Conservation (phyloP, 2,329 filamentous ascomycete species). For the Neoarthrinium moseri region DNA sequence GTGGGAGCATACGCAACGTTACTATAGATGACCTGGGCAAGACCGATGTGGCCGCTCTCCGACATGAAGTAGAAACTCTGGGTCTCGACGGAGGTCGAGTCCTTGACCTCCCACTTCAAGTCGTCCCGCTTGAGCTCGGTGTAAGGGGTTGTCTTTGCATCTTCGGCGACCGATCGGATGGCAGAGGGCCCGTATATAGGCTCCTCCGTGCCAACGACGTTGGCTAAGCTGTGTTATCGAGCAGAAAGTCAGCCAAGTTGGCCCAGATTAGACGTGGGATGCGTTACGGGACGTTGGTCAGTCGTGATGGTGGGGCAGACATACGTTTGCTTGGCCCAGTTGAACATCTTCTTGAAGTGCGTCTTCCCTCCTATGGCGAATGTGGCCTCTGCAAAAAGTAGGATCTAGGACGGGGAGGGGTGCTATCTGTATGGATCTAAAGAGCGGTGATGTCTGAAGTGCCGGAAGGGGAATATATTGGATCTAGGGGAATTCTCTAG, state of each 20-base stretch:
- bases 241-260: slow-evolving; percentile 21
- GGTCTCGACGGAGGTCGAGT: slow-evolving; percentile 88
- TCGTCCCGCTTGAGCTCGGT: slow-evolving; percentile 77
- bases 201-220: slow-evolving; percentile 93
- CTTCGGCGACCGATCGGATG: slow-evolving; percentile 80
- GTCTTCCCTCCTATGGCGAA: not conserved
- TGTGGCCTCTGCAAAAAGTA: too few relatives aligned
- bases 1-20: slow-evolving; percentile 76
- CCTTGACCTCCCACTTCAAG: slow-evolving; percentile 78
- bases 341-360: slow-evolving; percentile 65
- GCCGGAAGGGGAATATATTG: too few relatives aligned
- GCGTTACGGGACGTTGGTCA: too few relatives aligned
- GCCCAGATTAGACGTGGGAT: too few relatives aligned
- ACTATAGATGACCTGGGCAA: slow-evolving; percentile 95
- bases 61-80: slow-evolving; percentile 89
- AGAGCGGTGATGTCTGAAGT: slow-evolving; percentile 5
- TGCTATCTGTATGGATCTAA: too few relatives aligned
- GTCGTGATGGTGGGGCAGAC: slow-evolving; percentile 31
- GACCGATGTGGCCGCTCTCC: slow-evolving; percentile 72
- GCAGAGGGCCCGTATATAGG: slow-evolving; percentile 90
- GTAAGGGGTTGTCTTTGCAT: slow-evolving; percentile 75
- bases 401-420: too few relatives aligned
- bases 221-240: slow-evolving; percentile 52
- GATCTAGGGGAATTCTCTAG: too few relatives aligned
- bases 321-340: slow-evolving; percentile 92